Conservation (phyloP, 2,329 filamentous ascomycete species). For the Onygena corvina region DNA sequence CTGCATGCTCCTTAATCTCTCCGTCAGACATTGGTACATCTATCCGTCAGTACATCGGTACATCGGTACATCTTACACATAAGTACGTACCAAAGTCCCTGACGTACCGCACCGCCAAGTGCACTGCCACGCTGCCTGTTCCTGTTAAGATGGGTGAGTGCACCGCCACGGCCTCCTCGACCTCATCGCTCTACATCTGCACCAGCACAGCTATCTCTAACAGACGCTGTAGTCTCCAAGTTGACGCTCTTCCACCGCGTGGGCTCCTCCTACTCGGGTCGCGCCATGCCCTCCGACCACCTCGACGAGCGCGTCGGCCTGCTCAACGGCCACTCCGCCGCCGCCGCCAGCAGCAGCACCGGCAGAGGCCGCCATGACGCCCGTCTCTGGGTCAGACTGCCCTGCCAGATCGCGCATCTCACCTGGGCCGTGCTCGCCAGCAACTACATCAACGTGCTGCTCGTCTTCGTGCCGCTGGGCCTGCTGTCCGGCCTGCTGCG, state of each 20-base stretch:
- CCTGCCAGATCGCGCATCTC: slow-evolving; percentile 28
- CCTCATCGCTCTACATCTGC: too few species aligned
- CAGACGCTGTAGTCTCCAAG: slow-evolving; percentile 15
- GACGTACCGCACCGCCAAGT: too few species aligned
- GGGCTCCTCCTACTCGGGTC: slow-evolving; percentile 8
- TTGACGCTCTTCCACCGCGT: slow-evolving; percentile 16
- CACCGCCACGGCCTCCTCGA: too few species aligned
- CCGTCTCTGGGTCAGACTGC: slow-evolving; percentile 30
- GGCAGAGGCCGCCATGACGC: slow-evolving; percentile 26
- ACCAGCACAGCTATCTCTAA: too few species aligned
- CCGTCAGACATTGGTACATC: too few species aligned
- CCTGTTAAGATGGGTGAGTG: too few species aligned
- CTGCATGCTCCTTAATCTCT: too few species aligned
- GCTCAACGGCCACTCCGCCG: slow-evolving; percentile 6
- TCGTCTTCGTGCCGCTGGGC: slow-evolving; percentile 53
- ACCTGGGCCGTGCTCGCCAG: slow-evolving; percentile 36
- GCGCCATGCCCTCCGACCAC: slow-evolving; percentile 11
- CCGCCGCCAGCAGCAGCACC: slow-evolving; percentile 9
- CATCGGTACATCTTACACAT: too few species aligned
- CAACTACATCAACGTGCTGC: slow-evolving; percentile 47
- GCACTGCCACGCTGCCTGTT: too few species aligned
- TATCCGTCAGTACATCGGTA: too few species aligned
- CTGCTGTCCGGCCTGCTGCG: slow-evolving; percentile 50
- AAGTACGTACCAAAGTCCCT: too few species aligned
- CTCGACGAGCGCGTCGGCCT: slow-evolving; percentile 10